Evolutionary conservation across 768 basidiomycete species (phyloP), one percentile per base, ranked within the genome.

Genomic region (Tylopilus sp.): DNA sequence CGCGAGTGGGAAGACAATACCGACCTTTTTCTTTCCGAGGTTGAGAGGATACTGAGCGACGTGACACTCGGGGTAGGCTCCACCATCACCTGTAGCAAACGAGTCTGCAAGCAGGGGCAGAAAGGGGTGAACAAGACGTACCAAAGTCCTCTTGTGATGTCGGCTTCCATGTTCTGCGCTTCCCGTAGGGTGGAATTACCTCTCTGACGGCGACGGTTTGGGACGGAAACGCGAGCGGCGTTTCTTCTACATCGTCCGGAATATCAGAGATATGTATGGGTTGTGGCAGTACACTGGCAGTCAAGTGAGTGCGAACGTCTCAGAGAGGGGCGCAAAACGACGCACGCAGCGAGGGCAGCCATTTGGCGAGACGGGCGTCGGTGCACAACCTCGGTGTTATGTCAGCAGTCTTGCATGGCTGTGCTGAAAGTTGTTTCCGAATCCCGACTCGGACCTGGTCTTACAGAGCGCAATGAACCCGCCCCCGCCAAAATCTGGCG

Each of bases 41-140:
- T 92, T 92, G 56, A 98, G 71, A 12, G 96, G 96, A 75, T 97
- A 99, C 69, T 99, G 96, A 7, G 97, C 97, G 48, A 96, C 76
- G 79, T 95, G 93, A 70, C 95, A 98, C 75, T 99, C 93, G 5
- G 93, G 93, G 72, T 86, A 92, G 51, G 92, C 78, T 60, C 92
- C 92, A 58, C 92, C 91, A 64, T 92, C 87, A 53, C 84, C 87
- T 89, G 61, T 40, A 46, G 56, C n/a, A 24, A 34, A 29, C 44
- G 25, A 50, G 37, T 42, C 41, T 55, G 34, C 46, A 37, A 28
- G 45, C 7, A 6, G 40, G 7, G 1, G 17, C 19, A 13, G 33
- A 6, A 19, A 55, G 38, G 24, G 33, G 30, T 58, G 54, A 50
- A 34, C 57, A 58, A 52, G 55, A 71, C 84, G 61, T 60, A 87